phyloP scores from a whole-genome alignment of 495 filamentous ascomycete species.

The Acidiella bohemica region DNA sequence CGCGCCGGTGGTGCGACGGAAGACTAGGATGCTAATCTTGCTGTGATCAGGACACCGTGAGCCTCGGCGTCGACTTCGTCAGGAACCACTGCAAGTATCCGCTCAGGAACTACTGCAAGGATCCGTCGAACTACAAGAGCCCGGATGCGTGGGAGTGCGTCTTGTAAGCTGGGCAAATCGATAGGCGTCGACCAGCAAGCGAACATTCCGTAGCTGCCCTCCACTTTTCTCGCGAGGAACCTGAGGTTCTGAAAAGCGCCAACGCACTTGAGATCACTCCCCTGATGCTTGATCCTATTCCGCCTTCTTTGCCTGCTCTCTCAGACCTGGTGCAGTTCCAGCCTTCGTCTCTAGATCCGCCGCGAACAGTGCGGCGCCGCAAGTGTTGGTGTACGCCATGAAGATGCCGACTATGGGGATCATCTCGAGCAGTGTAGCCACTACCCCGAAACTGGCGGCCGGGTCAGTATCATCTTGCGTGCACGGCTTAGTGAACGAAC shows the following conservation, averaged over 20 bases:
- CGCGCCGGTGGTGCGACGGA: too few species aligned
- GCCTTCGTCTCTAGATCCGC: constrained; percentile 65
- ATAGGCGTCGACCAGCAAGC: too few species aligned
- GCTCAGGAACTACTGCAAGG: constrained; percentile 7
- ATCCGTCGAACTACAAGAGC: constrained; percentile 8
- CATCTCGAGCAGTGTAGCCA: constrained; percentile 67
- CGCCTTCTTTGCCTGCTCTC: constrained; percentile 42
- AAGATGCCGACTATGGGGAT: constrained; percentile 69
- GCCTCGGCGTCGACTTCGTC: constrained; percentile 9
- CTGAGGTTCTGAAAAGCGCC: too few species aligned
- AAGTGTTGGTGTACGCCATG: constrained; percentile 82
- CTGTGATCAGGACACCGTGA: constrained; percentile 8
- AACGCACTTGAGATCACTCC: too few species aligned
- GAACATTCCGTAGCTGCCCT: too few species aligned
- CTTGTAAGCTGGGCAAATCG: too few species aligned
- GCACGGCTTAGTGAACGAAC: constrained; percentile 36
- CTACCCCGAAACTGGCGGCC: constrained; percentile 56
- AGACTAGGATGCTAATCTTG: not conserved
- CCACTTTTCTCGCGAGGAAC: too few species aligned
- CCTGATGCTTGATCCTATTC: constrained; percentile 19
- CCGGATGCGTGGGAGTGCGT: constrained; percentile 15
- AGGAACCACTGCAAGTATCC: constrained; percentile 14
- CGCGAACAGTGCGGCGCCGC: constrained; percentile 88
- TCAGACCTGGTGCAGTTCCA: constrained; percentile 40
- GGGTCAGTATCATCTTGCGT: constrained; percentile 5